These are phyloP conservation scores for Fistulifera pelliculosa DNA, from an alignment of 108 stramenopile genomes.

Conservation along the genomic window DNA sequence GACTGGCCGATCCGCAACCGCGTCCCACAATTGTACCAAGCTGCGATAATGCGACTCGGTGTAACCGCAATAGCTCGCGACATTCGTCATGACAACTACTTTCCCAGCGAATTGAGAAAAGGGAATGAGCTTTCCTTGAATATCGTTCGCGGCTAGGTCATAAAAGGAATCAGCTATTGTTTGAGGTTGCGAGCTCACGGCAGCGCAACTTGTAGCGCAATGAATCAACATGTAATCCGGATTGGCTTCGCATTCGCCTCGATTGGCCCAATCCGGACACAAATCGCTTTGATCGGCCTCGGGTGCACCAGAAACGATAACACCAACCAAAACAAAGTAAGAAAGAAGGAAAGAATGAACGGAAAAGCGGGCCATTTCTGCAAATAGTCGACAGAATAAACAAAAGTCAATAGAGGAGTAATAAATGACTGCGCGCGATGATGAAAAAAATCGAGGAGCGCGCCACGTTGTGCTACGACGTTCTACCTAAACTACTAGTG, in stretches of 20 bases:
- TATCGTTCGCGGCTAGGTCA: constrained; percentile 67
- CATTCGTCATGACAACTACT: constrained; percentile 70
- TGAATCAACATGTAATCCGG: constrained; percentile 22
- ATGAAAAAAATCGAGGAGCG: too few species aligned
- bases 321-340: constrained; percentile 2
- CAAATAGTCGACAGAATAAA: too few species aligned
- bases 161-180: constrained; percentile 62
- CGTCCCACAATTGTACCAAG: constrained; percentile 39
- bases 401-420: too few species aligned
- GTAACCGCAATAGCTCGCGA: constrained; percentile 75
- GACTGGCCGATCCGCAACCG: constrained; percentile 27
- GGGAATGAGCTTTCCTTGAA: constrained; percentile 41
- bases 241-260: constrained; percentile 61
- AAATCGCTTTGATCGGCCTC: constrained; percentile 21
- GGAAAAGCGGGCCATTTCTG: not conserved
- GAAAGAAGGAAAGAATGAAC: not conserved
- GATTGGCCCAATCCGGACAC: constrained; percentile 51
- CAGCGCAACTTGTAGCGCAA: constrained; percentile 26
- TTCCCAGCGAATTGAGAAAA: constrained; percentile 61
- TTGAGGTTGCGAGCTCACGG: constrained; percentile 14
- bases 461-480: too few species aligned
- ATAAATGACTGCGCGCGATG: too few species aligned
- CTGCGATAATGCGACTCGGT: constrained; percentile 73
- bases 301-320: not conserved
- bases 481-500: too few species aligned